These are phyloP conservation scores for Emericellopsis cladophorae DNA, from an alignment of 2,329 filamentous ascomycete species.

Conservation along the genomic window DNA sequence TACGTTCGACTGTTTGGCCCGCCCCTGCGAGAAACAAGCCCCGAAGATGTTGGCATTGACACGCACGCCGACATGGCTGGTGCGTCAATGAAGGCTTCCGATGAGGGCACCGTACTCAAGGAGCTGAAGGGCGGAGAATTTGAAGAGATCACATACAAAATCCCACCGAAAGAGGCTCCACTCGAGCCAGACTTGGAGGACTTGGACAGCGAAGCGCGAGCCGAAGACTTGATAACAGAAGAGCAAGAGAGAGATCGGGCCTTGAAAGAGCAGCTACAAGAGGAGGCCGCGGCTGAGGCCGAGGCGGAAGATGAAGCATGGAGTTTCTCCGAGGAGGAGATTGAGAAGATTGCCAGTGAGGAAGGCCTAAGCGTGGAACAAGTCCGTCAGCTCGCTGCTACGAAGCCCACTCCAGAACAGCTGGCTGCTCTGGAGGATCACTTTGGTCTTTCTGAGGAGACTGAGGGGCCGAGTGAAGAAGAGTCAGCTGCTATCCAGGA, in stretches of 20 bases:
- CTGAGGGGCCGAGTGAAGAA: constrained; percentile 4
- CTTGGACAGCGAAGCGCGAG: constrained; percentile 6
- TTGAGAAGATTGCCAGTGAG: constrained; percentile 8
- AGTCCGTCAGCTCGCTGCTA: background rate
- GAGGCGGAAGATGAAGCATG: background rate
- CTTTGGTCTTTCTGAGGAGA: constrained; percentile 16
- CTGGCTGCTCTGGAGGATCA: constrained; percentile 20
- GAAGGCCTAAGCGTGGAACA: constrained; percentile 1
- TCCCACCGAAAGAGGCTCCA: constrained; percentile 6
- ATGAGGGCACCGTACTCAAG: constrained; percentile 35
- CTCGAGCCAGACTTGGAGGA: background rate
- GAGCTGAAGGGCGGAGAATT: constrained; percentile 42
- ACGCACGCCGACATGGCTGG: constrained; percentile 22
- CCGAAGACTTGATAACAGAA: constrained; percentile 11
- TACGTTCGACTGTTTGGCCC: constrained; percentile 75
- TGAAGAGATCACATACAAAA: constrained; percentile 46
- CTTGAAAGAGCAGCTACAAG: background rate
- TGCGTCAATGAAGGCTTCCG: constrained; percentile 3
- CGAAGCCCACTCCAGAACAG: constrained; percentile 11
- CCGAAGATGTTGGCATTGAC: constrained; percentile 45
- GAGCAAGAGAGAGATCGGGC: background rate
- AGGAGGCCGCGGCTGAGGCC: background rate
- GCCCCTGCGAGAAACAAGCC: constrained; percentile 48
- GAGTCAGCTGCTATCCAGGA: background rate
- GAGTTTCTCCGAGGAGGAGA: background rate